phyloP scores from a whole-genome alignment of 495 filamentous ascomycete genomes.

The Xylaria flabelliformis region DNA sequence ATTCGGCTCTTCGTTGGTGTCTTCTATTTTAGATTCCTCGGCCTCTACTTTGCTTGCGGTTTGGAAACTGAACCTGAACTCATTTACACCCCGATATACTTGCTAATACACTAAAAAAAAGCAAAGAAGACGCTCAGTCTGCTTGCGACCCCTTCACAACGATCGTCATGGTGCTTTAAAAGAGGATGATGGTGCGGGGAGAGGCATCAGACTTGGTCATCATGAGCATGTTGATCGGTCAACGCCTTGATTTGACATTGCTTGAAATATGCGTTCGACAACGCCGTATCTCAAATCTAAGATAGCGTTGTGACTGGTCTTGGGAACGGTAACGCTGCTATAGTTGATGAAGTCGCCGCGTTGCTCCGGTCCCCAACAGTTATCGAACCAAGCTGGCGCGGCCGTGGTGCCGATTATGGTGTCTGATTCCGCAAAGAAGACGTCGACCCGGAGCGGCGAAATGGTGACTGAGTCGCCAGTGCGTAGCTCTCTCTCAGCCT shows the following conservation, averaged over 20 bases:
- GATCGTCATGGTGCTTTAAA: background rate
- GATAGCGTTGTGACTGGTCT: slow-evolving; percentile 12
- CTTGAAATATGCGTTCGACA: slow-evolving; percentile 14
- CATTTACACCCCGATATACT: background rate
- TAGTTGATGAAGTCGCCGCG: slow-evolving; percentile 19
- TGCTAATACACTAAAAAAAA: background rate
- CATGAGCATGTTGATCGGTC: background rate
- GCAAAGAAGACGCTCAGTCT: background rate
- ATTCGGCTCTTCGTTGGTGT: background rate
- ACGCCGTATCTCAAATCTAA: slow-evolving; percentile 17
- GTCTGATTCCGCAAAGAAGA: slow-evolving; percentile 24
- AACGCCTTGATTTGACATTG: slow-evolving; percentile 8
- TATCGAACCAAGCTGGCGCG: slow-evolving; percentile 10
- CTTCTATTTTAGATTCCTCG: background rate
- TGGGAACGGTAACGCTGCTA: slow-evolving; percentile 2
- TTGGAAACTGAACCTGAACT: background rate
- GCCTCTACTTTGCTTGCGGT: background rate
- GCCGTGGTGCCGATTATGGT: slow-evolving; percentile 12
- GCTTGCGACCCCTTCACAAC: background rate
- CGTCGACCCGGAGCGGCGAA: slow-evolving; percentile 15
- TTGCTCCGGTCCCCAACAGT: slow-evolving; percentile 19
- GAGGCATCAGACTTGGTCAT: background rate
- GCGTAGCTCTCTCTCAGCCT: slow-evolving; percentile 13
- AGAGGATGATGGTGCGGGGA: background rate
- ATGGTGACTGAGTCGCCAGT: background rate